Evolutionary conservation across 2,329 filamentous ascomycete species (phyloP).

Genomic region (Hymenotorrendiella dingleyae): DNA sequence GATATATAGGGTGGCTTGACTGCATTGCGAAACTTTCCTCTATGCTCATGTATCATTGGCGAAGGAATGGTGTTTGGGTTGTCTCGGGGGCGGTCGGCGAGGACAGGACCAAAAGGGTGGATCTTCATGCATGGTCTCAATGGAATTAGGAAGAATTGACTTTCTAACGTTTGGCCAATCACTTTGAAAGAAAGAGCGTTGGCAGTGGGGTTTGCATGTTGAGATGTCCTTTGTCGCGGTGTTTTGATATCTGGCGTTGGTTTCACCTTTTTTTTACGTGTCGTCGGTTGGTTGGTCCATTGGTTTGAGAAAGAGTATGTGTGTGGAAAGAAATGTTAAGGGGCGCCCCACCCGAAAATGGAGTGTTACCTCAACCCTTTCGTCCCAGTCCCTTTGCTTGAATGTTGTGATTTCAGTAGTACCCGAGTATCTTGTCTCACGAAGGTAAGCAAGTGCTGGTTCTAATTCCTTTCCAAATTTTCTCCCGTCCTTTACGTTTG

Average conservation of each 20-base stretch:
- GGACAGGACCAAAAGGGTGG: neutral
- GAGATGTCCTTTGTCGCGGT: conserved; percentile 8
- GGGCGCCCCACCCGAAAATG: no score
- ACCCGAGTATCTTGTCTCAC: no score
- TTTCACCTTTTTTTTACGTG: conserved; percentile 1
- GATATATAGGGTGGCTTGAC: conserved; percentile 5
- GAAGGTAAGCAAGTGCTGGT: no score
- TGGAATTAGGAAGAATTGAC: conserved; percentile 1
- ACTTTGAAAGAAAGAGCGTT: neutral
- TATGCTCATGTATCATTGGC: conserved; percentile 16
- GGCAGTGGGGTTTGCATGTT: conserved; percentile 1
- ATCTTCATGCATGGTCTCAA: neutral
- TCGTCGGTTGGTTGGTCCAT: conserved; percentile 6
- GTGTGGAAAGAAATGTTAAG: neutral
- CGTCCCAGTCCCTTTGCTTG: no score
- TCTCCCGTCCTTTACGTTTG: no score
- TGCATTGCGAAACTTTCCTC: conserved; percentile 13
- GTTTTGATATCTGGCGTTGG: conserved; percentile 22
- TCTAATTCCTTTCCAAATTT: no score
- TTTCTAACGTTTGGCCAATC: conserved; percentile 3
- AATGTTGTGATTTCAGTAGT: no score
- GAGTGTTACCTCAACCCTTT: no score
- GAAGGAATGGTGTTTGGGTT: conserved; percentile 21
- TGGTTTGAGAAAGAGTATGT: neutral
- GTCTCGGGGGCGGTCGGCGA: conserved; percentile 5